phyloP scores from a whole-genome alignment of 1,284 basidiomycete genomes.

The Mrakiaceae sp. region DNA sequence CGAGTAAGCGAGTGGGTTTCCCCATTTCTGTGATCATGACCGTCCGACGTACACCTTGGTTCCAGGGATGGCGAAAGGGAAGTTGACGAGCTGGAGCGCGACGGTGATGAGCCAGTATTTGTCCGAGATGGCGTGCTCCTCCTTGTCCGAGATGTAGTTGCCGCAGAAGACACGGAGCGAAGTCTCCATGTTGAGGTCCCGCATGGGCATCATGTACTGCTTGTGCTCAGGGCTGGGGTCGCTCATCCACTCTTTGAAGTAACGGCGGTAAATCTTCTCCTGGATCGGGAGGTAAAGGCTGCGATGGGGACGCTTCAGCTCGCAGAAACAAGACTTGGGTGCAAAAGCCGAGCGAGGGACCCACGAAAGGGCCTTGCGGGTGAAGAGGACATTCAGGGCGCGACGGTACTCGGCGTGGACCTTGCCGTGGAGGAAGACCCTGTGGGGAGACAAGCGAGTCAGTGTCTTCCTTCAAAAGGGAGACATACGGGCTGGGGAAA shows the following conservation, averaged over 20 bases:
- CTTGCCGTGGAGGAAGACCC: conserved; percentile 95
- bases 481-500: not conserved
- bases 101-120: conserved; percentile 95
- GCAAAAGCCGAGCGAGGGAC: conserved; percentile 18
- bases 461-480: not conserved
- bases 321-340: not conserved
- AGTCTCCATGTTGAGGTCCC: conserved; percentile 94
- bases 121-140: conserved; percentile 68
- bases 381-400: conserved; percentile 84
- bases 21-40: too few species aligned
- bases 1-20: too few species aligned
- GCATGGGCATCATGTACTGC: conserved; percentile 77
- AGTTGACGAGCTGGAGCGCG: conserved; percentile 96
- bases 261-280: conserved; percentile 69
- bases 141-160: conserved; percentile 69
- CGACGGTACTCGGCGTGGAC: conserved; percentile 88
- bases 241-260: conserved; percentile 59
- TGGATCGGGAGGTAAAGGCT: conserved; percentile 82
- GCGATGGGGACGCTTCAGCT: conserved; percentile 6
- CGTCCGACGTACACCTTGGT: conserved; percentile 56
- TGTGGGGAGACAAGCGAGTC: conserved; percentile 28
- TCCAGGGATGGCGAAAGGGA: conserved; percentile 88
- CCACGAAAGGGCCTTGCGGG: conserved; percentile 79
- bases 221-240: conserved; percentile 44
- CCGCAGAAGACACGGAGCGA: conserved; percentile 94